A percentile compares a stretch with the other conserved stretches of the same genome.
Evolutionary conservation across 768 basidiomycete species (phyloP).

Genomic region (Agrocybe praecox): DNA sequence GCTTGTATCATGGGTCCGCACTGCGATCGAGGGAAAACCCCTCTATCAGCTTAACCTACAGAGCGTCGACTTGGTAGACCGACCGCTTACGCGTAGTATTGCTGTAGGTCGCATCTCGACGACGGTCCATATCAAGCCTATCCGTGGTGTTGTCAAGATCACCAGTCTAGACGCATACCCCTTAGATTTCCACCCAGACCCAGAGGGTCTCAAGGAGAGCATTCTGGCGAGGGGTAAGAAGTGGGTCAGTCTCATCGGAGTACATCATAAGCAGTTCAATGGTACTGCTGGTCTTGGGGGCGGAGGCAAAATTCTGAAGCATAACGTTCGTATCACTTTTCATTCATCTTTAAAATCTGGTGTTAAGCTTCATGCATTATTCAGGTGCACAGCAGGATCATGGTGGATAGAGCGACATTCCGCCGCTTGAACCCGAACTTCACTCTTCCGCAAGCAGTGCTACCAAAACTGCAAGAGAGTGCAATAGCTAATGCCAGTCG

Average conservation of each 20-base stretch:
- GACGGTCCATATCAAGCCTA: slow-evolving; percentile 39
- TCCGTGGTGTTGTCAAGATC: slow-evolving; percentile 56
- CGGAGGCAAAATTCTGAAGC: slow-evolving; percentile 41
- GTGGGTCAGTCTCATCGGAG: slow-evolving; percentile 54
- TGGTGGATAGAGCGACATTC: slow-evolving; percentile 64
- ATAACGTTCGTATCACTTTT: slow-evolving; percentile 41
- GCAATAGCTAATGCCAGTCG: background rate
- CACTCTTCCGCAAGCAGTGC: slow-evolving; percentile 39
- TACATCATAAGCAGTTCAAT: slow-evolving; percentile 60
- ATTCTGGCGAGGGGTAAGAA: slow-evolving; percentile 54
- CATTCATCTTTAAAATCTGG: background rate
- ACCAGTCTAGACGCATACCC: slow-evolving; percentile 54
- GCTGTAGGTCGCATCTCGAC: slow-evolving; percentile 43
- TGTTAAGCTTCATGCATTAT: background rate
- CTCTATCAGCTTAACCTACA: slow-evolving; percentile 50
- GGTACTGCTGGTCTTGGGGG: slow-evolving; percentile 48
- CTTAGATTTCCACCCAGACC: slow-evolving; percentile 50
- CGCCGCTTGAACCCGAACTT: slow-evolving; percentile 54
- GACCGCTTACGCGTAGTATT: slow-evolving; percentile 32
- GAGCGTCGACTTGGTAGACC: slow-evolving; percentile 54
- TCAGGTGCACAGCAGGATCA: slow-evolving; percentile 58
- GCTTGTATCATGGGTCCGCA: slow-evolving; percentile 41
- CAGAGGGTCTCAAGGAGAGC: slow-evolving; percentile 38
- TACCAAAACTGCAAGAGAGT: slow-evolving; percentile 24
- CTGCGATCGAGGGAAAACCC: slow-evolving; percentile 32